These are phyloP conservation scores for Drechslerella coelobrocha DNA, from an alignment of 2,329 filamentous ascomycete genomes.

Conservation along the genomic window DNA sequence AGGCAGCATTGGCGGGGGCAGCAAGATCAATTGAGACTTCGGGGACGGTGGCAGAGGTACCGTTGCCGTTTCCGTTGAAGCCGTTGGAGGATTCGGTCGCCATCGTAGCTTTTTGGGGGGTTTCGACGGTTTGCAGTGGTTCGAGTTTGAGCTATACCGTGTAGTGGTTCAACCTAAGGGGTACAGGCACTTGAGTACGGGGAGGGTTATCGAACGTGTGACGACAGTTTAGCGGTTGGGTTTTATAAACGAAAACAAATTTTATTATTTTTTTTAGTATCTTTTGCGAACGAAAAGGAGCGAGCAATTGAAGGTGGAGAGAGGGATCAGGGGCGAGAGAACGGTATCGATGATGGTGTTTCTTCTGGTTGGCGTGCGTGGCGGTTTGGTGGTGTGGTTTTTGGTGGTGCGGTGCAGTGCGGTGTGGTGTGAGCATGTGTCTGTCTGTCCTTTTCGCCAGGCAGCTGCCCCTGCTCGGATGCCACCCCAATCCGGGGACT, in stretches of 20 bases:
- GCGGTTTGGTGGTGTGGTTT: conserved; percentile 12
- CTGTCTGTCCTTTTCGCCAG: conserved; percentile 50
- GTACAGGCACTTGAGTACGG: conserved; percentile 44
- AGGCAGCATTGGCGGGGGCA: conserved; percentile 54
- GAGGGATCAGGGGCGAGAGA: conserved; percentile 25
- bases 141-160: conserved; percentile 50
- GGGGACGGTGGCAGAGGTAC: conserved; percentile 37
- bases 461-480: neutral
- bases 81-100: conserved; percentile 41
- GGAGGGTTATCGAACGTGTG: conserved; percentile 37
- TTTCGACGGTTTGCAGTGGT: conserved; percentile 20
- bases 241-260: neutral
- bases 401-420: neutral
- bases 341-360: no score
- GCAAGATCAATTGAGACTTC: conserved; percentile 52
- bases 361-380: conserved; percentile 3
- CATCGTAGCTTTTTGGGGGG: conserved; percentile 29
- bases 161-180: conserved; percentile 50
- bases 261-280: neutral
- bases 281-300: no score
- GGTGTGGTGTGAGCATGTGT: conserved; percentile 8
- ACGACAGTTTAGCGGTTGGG: conserved; percentile 46
- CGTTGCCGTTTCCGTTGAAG: conserved; percentile 46
- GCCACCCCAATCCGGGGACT: neutral
- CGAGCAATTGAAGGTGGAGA: neutral